Percentiles rank a stretch among this genome's conserved stretches.
These are phyloP conservation scores for Tricholoma furcatifolium DNA, from an alignment of 768 basidiomycete genomes.

Conservation along the genomic window DNA sequence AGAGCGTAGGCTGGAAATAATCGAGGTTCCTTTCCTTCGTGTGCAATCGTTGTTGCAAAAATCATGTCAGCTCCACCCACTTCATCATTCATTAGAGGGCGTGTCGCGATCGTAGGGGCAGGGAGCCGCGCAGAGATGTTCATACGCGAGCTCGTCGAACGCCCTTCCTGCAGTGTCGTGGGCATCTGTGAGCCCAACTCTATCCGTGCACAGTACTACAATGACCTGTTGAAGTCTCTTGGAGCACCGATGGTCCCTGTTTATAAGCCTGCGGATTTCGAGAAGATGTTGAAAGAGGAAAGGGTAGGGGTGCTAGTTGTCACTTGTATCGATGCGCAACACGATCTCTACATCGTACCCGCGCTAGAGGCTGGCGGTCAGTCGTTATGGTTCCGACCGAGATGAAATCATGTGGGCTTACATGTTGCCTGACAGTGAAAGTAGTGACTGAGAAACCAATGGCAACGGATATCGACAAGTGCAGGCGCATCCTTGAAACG, in stretches of 20 bases:
- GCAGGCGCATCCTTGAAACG: conserved; percentile 42
- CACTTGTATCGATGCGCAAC: conserved; percentile 47
- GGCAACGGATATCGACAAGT: conserved; percentile 50
- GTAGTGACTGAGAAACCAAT: conserved; percentile 56
- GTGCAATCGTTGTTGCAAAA: not conserved
- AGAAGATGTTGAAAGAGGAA: conserved; percentile 43
- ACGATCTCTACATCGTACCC: conserved; percentile 46
- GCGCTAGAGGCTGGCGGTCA: conserved; percentile 40
- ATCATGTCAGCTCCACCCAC: conserved; percentile 21
- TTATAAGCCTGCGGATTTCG: conserved; percentile 39
- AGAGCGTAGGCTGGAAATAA: no score
- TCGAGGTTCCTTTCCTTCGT: no score
- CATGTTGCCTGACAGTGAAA: conserved; percentile 26
- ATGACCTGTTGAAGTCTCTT: conserved; percentile 36
- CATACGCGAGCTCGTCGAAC: conserved; percentile 42
- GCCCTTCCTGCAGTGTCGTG: conserved; percentile 39
- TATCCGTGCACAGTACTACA: conserved; percentile 44
- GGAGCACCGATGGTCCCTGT: conserved; percentile 37
- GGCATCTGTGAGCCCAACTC: conserved; percentile 48
- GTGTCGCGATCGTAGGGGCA: conserved; percentile 41
- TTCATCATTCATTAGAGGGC: conserved; percentile 28
- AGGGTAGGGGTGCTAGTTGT: conserved; percentile 47
- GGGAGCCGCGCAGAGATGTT: conserved; percentile 44
- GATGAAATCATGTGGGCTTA: not conserved
- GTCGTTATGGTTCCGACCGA: conserved; percentile 5